Evolutionary conservation across 148 eudicot genomes (phyloP), one percentile per base, ranked within the genome.

Genomic region (Fagopyrum tataricum): DNA sequence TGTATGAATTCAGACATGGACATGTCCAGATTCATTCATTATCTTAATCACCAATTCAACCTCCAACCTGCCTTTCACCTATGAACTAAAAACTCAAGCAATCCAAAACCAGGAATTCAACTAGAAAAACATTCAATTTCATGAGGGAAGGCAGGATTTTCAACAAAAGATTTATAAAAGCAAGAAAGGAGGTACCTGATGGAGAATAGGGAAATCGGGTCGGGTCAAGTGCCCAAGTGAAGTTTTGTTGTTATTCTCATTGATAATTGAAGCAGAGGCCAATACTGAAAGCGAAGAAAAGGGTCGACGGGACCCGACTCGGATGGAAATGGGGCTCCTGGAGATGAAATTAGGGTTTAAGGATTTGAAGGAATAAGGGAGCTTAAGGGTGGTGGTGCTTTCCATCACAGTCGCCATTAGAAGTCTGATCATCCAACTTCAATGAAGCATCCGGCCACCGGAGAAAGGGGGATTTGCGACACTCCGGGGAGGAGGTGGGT

Each of bases 131-230:
- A 20, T 20, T 61, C 8, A 6, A 2, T 4, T n/a, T 18, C 1
- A 73, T 43, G 20, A 46, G 51, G 24, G 52, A 7, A 43, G 13
- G 44, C 44, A 37, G 14, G 37, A 4, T 20, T 1, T 4, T 46
- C 14, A 31, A 41, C 20, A 4, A 44, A 67, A 26, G 37, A 31
- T 31, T 31, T 31, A 17, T 1, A 15, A 43, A n/a, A 42, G 52
- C 51, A 70, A 31, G 53, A 76, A 72, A 73, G 24, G 68, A 21
- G 14, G 18, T 55, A 82, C 98, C 91, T 90, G 98, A 79, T 87
- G 91, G 51, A 92, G 98, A 47, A 92, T 90, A 41, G 96, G 93
- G 68, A 92, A 92, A 79, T 90, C 86, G 67, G 96, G 89, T 21
- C 93, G 87, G 72, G 93, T 85, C 43, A 77, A 71, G 74, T 87